phyloP scores from a whole-genome alignment of 192 early-diverging fungal species.

The Jimgerdemannia flammicorona region DNA sequence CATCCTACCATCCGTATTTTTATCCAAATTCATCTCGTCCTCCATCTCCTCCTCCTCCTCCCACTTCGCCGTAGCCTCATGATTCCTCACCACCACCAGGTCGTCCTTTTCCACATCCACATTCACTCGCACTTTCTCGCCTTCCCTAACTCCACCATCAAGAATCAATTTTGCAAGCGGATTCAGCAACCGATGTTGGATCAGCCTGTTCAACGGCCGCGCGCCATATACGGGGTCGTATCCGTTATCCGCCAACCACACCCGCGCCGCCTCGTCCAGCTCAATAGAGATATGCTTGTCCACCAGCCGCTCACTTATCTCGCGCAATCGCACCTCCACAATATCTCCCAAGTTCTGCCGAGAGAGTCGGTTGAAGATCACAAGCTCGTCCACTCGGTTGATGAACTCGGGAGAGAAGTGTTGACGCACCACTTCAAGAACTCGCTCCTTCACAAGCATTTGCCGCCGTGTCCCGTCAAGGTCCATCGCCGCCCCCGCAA shows the following conservation, averaged over 20 bases:
- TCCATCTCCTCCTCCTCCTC: constrained; percentile 22
- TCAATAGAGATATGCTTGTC: constrained; percentile 71
- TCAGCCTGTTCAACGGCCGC: constrained; percentile 83
- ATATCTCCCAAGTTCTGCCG: constrained; percentile 67
- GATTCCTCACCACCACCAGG: constrained; percentile 28
- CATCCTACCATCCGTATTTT: too few relatives aligned
- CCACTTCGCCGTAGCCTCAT: constrained; percentile 27
- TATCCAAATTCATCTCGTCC: constrained; percentile 3
- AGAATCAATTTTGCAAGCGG: constrained; percentile 48
- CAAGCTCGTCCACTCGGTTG: constrained; percentile 78
- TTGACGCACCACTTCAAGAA: constrained; percentile 64
- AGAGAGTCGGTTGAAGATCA: constrained; percentile 74
- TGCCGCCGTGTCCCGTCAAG: constrained; percentile 36
- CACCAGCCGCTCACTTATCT: constrained; percentile 65
- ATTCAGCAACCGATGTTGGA: constrained; percentile 67
- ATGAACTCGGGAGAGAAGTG: constrained; percentile 79
- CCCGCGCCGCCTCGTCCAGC: constrained; percentile 65
- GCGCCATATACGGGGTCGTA: constrained; percentile 97
- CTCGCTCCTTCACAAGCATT: constrained; percentile 52
- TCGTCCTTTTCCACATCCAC: constrained; percentile 28
- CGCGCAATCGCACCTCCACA: constrained; percentile 68
- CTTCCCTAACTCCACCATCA: constrained; percentile 47
- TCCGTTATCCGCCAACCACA: constrained; percentile 71
- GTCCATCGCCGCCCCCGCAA: background rate
- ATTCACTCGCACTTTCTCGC: constrained; percentile 24